Conservation (phyloP, 352 stramenopile genomes). For the Globisporangium iwayamae region DNA sequence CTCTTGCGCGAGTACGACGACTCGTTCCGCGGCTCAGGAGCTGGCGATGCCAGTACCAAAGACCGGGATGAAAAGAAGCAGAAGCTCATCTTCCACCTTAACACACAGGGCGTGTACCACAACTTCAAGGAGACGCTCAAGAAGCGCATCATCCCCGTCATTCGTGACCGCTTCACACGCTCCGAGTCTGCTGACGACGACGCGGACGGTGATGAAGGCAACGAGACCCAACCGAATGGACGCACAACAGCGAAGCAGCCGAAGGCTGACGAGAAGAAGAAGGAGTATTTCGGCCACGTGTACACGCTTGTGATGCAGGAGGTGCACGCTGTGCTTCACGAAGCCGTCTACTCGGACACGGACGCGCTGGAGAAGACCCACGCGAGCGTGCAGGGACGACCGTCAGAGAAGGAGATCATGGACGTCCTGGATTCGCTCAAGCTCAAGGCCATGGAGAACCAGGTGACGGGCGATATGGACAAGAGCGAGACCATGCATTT, state of each 20-base stretch:
- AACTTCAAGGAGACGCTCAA: constrained; percentile 82
- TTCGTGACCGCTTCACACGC: constrained; percentile 52
- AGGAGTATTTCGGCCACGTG: constrained; percentile 56
- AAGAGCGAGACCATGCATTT: constrained; percentile 65
- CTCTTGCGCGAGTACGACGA: constrained; percentile 68
- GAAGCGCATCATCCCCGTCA: constrained; percentile 71
- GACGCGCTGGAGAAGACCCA: constrained; percentile 33
- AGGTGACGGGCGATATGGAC: constrained; percentile 60
- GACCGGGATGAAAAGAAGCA: constrained; percentile 63
- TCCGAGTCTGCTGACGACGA: constrained; percentile 19
- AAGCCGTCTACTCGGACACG: constrained; percentile 44
- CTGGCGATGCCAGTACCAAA: neutral
- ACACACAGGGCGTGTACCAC: constrained; percentile 75
- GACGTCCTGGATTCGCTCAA: constrained; percentile 32
- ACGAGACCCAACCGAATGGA: neutral
- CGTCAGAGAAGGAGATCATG: constrained; percentile 24
- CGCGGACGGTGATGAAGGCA: constrained; percentile 12
- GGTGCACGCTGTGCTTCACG: constrained; percentile 63
- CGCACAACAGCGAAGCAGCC: neutral
- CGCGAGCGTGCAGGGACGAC: constrained; percentile 17
- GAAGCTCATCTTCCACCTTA: constrained; percentile 73
- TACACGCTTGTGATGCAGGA: constrained; percentile 77
- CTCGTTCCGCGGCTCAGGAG: constrained; percentile 9
- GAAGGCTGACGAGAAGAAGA: constrained; percentile 30
- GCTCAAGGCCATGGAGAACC: constrained; percentile 61